Percentiles rank a stretch among this genome's conserved stretches.
Conservation (phyloP, 2,329 filamentous ascomycete genomes). For the Exophiala alcalophila region DNA sequence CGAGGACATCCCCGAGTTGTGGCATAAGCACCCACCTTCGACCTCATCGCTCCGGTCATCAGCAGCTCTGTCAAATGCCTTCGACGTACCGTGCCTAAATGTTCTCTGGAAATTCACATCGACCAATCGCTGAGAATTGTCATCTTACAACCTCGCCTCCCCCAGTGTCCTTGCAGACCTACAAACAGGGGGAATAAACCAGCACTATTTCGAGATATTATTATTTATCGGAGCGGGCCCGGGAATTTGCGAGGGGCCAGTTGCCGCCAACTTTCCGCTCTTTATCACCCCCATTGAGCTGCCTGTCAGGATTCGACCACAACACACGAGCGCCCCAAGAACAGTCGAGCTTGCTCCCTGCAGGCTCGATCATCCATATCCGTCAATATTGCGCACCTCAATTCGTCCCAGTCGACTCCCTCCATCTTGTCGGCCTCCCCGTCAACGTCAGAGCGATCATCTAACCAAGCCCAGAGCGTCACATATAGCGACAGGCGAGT, state of each 20-base stretch:
- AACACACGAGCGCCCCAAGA: constrained; percentile 4
- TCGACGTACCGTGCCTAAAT: constrained; percentile 18
- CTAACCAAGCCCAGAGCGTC: constrained; percentile 13
- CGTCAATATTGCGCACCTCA: constrained; percentile 27
- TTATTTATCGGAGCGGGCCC: constrained; percentile 21
- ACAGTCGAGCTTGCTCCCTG: constrained; percentile 25
- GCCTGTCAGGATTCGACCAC: constrained; percentile 5
- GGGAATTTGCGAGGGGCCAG: constrained; percentile 12
- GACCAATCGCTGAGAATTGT: constrained; percentile 12
- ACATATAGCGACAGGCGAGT: constrained; percentile 15
- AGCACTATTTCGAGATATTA: constrained; percentile 20
- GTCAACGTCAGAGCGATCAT: constrained; percentile 14
- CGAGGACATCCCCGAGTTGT: constrained; percentile 15
- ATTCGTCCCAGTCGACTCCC: constrained; percentile 14
- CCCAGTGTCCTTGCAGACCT: constrained; percentile 7
- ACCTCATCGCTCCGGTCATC: constrained; percentile 15
- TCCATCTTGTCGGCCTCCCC: constrained; percentile 15
- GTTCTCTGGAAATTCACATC: constrained; percentile 6
- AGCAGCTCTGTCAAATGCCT: constrained; percentile 11
- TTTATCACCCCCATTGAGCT: constrained; percentile 12
- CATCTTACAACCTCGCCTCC: constrained; percentile 7
- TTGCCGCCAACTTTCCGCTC: constrained; percentile 16
- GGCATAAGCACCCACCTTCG: constrained; percentile 19
- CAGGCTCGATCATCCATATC: constrained; percentile 21
- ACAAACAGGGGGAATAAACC: constrained; percentile 8